A percentile compares a stretch with the other conserved stretches of the same genome.
These are phyloP conservation scores for Eucalyptus regnans DNA, from an alignment of 345 rosid species.

Conservation along the genomic window DNA sequence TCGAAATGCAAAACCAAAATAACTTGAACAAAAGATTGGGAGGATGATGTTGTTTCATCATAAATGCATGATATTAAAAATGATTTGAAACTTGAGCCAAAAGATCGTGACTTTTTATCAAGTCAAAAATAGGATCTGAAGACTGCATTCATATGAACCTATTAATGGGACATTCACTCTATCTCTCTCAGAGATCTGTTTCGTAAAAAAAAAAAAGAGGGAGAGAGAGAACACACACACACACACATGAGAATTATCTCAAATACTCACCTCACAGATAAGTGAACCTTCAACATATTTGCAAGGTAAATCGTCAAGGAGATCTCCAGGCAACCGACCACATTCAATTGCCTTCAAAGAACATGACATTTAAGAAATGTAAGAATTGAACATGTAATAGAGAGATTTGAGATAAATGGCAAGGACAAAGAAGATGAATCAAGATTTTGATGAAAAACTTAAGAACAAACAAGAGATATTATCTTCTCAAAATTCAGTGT, in stretches of 20 bases:
- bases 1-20: not conserved
- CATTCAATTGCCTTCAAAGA: slow-evolving; percentile 74
- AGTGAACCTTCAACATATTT: slow-evolving; percentile 66
- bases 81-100: not conserved
- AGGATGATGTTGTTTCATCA: not conserved
- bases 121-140: not conserved
- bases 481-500: not conserved
- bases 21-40: not conserved
- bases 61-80: not conserved
- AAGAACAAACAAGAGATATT: not conserved
- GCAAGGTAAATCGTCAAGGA: slow-evolving; percentile 67
- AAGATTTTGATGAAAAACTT: not conserved
- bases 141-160: not conserved
- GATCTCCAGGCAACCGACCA: slow-evolving; percentile 80
- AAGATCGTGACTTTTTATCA: not conserved
- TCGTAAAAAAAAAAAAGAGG: not conserved
- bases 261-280: slow-evolving; percentile 62
- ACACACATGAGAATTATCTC: not conserved
- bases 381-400: not conserved
- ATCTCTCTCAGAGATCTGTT: not conserved
- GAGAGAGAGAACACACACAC: too few species aligned
- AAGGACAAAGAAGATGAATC: not conserved
- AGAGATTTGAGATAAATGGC: not conserved
- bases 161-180: not conserved
- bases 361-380: not conserved